phyloP scores from a whole-genome alignment of 495 filamentous ascomycete genomes.

The Podospora tetraspora region DNA sequence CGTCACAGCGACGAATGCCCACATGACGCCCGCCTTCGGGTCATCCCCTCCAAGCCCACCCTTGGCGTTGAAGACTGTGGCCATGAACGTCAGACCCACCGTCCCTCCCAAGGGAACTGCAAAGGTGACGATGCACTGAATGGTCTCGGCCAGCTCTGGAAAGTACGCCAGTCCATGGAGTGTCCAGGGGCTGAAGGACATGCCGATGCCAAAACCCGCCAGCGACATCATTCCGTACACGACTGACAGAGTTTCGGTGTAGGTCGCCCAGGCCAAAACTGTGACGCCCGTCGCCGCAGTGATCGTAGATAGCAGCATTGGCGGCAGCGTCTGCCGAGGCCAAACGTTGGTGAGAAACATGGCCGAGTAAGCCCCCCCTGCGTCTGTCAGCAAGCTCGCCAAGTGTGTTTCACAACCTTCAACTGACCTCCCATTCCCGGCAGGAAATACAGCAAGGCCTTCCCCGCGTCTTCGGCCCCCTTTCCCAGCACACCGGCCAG shows the following conservation, averaged over 20 bases:
- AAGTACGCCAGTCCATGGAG: slow-evolving; percentile 53
- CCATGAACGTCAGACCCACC: slow-evolving; percentile 53
- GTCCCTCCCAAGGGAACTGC: slow-evolving; percentile 54
- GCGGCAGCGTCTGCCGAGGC: slow-evolving; percentile 51
- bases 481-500: slow-evolving; percentile 50
- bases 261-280: slow-evolving; percentile 45
- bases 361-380: slow-evolving; percentile 49
- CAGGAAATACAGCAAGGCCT: slow-evolving; percentile 45
- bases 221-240: slow-evolving; percentile 59
- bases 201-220: slow-evolving; percentile 54
- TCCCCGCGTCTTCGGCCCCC: slow-evolving; percentile 42
- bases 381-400: background rate
- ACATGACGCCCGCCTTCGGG: slow-evolving; percentile 46
- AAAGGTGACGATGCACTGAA: slow-evolving; percentile 49
- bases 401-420: background rate
- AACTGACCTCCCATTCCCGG: slow-evolving; percentile 40
- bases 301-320: slow-evolving; percentile 46
- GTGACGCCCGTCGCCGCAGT: slow-evolving; percentile 44
- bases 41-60: slow-evolving; percentile 16
- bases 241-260: slow-evolving; percentile 30
- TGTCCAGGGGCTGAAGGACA: slow-evolving; percentile 30
- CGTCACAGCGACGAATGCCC: slow-evolving; percentile 51
- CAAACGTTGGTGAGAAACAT: slow-evolving; percentile 51
- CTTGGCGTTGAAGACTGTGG: slow-evolving; percentile 55
- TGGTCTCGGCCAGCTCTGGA: slow-evolving; percentile 44